Evolutionary conservation across 2,329 filamentous ascomycete species (phyloP), one percentile per base, ranked within the genome.

Genomic region (Sodiomyces alkalinus): DNA sequence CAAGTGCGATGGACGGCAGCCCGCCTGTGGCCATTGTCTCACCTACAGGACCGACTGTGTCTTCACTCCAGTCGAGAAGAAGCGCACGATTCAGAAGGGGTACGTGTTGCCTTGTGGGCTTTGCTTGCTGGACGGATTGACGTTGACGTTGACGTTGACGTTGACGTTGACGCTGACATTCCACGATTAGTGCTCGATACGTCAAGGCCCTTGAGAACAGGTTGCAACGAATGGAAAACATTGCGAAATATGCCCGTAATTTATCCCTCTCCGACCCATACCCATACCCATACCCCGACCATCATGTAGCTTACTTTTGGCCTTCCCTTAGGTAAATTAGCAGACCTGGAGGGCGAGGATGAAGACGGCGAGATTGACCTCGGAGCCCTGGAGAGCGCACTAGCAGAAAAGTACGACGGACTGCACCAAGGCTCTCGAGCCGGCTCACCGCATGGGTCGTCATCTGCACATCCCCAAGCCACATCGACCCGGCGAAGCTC

Each of bases 31-130:
- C 6, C 90, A 96, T 55, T 98, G 87, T 53, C 79, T 80, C 51
- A 96, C 94, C 53, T 94, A 94, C 63, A 94, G 94, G 64, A 94
- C 86, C 5, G 85, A 93, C 44, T 98, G 87, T 52, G 72, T 93
- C 42, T 96, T 96, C 49, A 96, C 90, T 1, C 85, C 93, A 50
- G 86, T 96, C 20, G 90, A 98, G 60, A 98, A 98, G 74, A 98
- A 98, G 66, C 72, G 90, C 33, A 90, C 80, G 52, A 87, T 90
- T 29, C 90, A 87, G 1, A 98, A 96, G 64, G 87, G 90, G 85
- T 92, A 67, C 40, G 68, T 32, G 17, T 22, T 23, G 5, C 18
- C 30, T 28, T 15, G 17, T 26, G 11, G 10, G n/a, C n/a, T n/a
- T n/a, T n/a, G n/a, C n/a, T n/a, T n/a, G n/a, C n/a, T n/a, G n/a